A percentile compares a stretch with the other conserved stretches of the same genome.
These are phyloP conservation scores for Botrytis deweyae DNA, from an alignment of 2,329 filamentous ascomycete species.

Conservation along the genomic window DNA sequence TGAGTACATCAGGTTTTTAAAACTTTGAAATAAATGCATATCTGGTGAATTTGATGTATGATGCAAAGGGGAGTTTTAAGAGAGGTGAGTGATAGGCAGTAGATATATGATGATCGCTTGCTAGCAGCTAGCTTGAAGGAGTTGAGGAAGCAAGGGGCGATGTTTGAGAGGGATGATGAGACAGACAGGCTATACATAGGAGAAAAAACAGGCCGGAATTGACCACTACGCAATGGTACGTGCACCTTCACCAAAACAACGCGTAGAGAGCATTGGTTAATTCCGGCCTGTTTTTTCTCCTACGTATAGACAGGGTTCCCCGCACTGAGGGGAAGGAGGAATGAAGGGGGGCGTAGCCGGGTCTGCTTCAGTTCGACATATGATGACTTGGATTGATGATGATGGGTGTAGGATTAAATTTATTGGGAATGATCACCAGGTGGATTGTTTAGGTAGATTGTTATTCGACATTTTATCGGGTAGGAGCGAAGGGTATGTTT, in stretches of 20 bases:
- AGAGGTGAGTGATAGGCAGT: not conserved
- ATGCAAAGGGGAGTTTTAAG: not conserved
- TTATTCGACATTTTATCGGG: not conserved
- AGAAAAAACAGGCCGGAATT: no score
- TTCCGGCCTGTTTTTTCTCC: no score
- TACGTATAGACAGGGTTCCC: not conserved
- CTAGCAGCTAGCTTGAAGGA: not conserved
- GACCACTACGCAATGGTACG: no score
- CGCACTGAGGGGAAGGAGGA: not conserved
- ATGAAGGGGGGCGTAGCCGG: not conserved
- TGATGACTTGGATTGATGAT: not conserved
- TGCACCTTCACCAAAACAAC: no score
- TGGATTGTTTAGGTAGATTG: not conserved
- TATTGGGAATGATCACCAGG: not conserved
- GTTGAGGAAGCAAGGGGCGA: not conserved
- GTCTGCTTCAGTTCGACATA: not conserved
- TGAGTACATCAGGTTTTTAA: not conserved
- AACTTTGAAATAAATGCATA: not conserved
- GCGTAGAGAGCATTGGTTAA: no score
- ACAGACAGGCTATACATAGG: not conserved
- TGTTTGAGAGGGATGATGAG: not conserved
- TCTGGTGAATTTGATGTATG: not conserved
- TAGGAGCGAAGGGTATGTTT: not conserved
- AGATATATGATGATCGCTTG: not conserved
- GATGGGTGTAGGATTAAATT: not conserved